Evolutionary conservation across 192 early-diverging fungal species (phyloP), one percentile per base, ranked within the genome.

Genomic region (Gigaspora rosea): DNA sequence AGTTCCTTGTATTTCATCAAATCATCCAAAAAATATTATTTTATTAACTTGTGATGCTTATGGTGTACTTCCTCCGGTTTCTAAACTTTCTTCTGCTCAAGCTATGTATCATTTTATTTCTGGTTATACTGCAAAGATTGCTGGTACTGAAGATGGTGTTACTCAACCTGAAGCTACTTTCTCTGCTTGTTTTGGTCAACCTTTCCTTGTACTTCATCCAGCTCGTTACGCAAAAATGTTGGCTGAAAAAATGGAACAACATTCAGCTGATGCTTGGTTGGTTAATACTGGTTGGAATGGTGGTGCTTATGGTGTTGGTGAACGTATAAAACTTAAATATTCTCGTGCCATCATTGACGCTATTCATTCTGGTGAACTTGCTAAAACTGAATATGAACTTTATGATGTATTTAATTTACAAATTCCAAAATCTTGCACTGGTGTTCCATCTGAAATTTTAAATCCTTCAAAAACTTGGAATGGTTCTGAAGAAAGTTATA

Each of bases 231-330:
- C 97, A 52, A 90, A 90, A 81, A 97, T 97, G 95, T 90, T 98
- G 70, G 97, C 97, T 5, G 90, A 94, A 51, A 97, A 97, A 92
- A 97, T 98, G 87, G 86, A 91, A 8, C 49, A 82, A 66, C 91
- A 97, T 87, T 87, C 89, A 83, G 93, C 92, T 65, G 85, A 93
- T 84, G 95, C 93, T 66, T 98, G 95, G 95, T 86, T 93, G 80
- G 93, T 97, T 89, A 98, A 97, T 91, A 97, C 96, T 76, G 96
- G 95, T 75, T 97, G 94, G 97, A 95, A 90, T 80, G 95, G 97
- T 84, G 97, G 97, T 68, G 88, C 88, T 58, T 95, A 96, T 83
- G 95, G 95, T 76, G 81, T 85, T 46, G 96, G 95, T 63, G 92
- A 95, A 88, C 93, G 97, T 46, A 95, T 96, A 77, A 86, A 95